phyloP scores from a whole-genome alignment of 2,329 filamentous ascomycete genomes.

The Dryadomyces quercus-mongolicae region DNA sequence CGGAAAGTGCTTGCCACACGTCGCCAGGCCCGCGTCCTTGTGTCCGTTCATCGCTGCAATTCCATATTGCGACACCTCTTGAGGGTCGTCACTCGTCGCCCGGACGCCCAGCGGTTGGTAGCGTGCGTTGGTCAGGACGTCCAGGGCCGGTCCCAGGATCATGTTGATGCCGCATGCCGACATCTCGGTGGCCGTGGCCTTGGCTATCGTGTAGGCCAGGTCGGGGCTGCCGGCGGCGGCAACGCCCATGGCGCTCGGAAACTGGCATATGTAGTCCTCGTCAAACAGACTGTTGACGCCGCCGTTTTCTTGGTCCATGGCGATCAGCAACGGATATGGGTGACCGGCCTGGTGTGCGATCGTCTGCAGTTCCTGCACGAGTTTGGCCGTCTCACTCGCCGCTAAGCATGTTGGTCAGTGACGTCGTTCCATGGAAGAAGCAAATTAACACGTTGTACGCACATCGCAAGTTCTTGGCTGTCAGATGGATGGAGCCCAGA shows the following conservation, averaged over 20 bases:
- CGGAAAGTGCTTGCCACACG: slow-evolving; percentile 91
- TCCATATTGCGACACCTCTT: slow-evolving; percentile 87
- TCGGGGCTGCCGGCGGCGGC: slow-evolving; percentile 82
- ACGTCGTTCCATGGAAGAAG: neutral
- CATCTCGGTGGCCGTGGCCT: slow-evolving; percentile 86
- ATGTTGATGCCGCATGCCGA: slow-evolving; percentile 90
- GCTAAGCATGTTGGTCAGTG: slow-evolving; percentile 37
- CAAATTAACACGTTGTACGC: slow-evolving; percentile 14
- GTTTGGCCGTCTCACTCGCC: slow-evolving; percentile 74
- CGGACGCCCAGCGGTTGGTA: slow-evolving; percentile 86
- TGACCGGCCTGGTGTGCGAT: slow-evolving; percentile 87
- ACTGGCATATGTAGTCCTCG: slow-evolving; percentile 90
- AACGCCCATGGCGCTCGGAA: slow-evolving; percentile 92
- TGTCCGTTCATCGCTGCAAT: slow-evolving; percentile 87
- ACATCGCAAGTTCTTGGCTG: slow-evolving; percentile 81
- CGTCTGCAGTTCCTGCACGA: slow-evolving; percentile 85
- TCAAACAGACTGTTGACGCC: slow-evolving; percentile 95
- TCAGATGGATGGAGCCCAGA: slow-evolving; percentile 75
- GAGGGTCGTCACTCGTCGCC: slow-evolving; percentile 83
- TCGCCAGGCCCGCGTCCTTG: slow-evolving; percentile 78
- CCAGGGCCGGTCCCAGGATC: slow-evolving; percentile 85
- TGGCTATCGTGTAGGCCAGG: slow-evolving; percentile 79
- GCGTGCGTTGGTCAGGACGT: slow-evolving; percentile 85
- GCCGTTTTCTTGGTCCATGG: slow-evolving; percentile 93
- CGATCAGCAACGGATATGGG: slow-evolving; percentile 77